Percentiles rank a stretch among this genome's conserved stretches.
Conservation (phyloP, 345 rosid species). For the Corymbia maculata region DNA sequence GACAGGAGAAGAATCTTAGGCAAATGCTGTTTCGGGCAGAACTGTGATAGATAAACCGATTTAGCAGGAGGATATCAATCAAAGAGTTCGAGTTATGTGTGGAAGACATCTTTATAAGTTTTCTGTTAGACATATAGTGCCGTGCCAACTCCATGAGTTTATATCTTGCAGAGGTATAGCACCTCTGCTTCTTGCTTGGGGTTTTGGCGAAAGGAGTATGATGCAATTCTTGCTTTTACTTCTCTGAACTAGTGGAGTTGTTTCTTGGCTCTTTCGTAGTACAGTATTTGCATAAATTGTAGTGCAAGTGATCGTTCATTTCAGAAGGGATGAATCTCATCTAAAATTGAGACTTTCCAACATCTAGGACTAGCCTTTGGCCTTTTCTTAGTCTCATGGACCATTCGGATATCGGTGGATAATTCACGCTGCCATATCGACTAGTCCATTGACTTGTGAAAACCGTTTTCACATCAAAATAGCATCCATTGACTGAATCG, state of each 20-base stretch:
- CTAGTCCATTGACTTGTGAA: too few species aligned
- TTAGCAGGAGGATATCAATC: neutral
- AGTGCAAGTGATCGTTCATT: neutral
- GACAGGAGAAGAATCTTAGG: neutral
- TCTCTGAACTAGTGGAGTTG: neutral
- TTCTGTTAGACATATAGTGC: neutral
- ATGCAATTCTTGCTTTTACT: neutral
- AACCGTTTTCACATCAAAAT: too few species aligned
- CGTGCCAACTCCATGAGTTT: neutral
- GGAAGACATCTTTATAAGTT: neutral
- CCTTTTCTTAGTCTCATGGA: neutral
- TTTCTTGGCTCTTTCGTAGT: neutral
- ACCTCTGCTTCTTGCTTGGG: neutral
- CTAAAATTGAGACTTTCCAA: neutral
- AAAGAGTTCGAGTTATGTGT: neutral
- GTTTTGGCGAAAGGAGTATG: neutral
- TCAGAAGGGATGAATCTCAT: neutral
- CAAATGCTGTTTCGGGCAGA: neutral
- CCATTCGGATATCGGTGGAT: too few species aligned
- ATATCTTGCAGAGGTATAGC: neutral
- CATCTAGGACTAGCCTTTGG: neutral
- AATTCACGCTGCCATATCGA: too few species aligned
- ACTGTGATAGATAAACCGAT: neutral
- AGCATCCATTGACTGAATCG: too few species aligned
- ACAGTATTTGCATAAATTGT: neutral